phyloP scores from a whole-genome alignment of 495 filamentous ascomycete species.

The Neurospora pannonica region DNA sequence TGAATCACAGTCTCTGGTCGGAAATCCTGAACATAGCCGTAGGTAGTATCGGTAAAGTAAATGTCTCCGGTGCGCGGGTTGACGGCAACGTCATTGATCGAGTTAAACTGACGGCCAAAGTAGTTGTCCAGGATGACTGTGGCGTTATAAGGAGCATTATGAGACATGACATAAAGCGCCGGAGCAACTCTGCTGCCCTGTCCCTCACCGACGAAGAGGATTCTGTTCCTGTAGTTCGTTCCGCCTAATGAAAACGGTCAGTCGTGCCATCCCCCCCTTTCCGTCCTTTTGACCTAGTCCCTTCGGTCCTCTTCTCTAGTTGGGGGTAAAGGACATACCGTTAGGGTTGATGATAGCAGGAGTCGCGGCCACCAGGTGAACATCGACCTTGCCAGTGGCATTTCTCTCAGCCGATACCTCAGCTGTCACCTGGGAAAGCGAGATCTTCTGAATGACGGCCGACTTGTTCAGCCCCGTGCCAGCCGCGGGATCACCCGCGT shows the following conservation, averaged over 20 bases:
- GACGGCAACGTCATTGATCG: slow-evolving; percentile 49
- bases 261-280: neutral
- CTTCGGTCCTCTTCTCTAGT: neutral
- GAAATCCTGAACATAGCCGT: slow-evolving; percentile 50
- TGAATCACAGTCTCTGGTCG: slow-evolving; percentile 41
- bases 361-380: slow-evolving; percentile 25
- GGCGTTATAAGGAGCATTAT: slow-evolving; percentile 38
- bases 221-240: slow-evolving; percentile 36
- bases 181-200: slow-evolving; percentile 35
- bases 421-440: slow-evolving; percentile 28
- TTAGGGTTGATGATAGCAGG: slow-evolving; percentile 41
- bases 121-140: slow-evolving; percentile 45
- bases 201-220: slow-evolving; percentile 39
- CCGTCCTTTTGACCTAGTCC: neutral
- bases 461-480: slow-evolving; percentile 44
- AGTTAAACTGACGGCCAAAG: slow-evolving; percentile 51
- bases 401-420: slow-evolving; percentile 29
- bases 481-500: slow-evolving; percentile 34
- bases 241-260: slow-evolving; percentile 23
- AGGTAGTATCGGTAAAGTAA: slow-evolving; percentile 58
- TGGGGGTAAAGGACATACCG: slow-evolving; percentile 18
- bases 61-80: slow-evolving; percentile 42
- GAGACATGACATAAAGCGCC: slow-evolving; percentile 37
- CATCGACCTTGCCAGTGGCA: slow-evolving; percentile 31
- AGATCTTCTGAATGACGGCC: slow-evolving; percentile 40